Base-by-base conservation (phyloP, 192 early-diverging fungal species). In the Paraglomus occultum region DNA sequence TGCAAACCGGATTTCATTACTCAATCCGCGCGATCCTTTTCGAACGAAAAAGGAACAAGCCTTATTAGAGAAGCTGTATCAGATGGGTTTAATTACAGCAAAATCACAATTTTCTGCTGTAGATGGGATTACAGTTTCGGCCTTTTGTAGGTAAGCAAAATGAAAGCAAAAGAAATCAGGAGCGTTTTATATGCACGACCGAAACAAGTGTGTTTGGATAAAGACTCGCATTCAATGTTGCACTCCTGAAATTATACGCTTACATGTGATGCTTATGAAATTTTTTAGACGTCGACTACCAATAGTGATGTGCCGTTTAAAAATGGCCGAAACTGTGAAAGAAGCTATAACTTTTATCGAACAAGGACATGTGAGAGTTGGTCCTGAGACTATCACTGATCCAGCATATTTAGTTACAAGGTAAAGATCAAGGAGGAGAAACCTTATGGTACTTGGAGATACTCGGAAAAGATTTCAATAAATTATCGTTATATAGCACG, bases 281-380 rank as follows among this genome's bases (percentile, higher is more conserved):
- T 31, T n/a, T n/a, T n/a, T 40, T 46, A 83, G 91, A 52, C 86
- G 94, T 51, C 79, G 95, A 39, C 73, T 97, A 39, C 91, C 94
- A 17, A 89, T 97, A 45, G 89, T 97, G 20, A 92, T 98, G 94
- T 93, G 92, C 51, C 83, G 94, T n/a, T 74, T 95, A 40, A 93
- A 93, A 77, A 98, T 98, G 95, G 87, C 94, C 1, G 91, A 98
- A 81, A 92, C 90, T 46, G 93, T 96, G 51, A 91, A 90, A 50
- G 86, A 94, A 73, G 95, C 94, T 11, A 91, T 92, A 17, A 89
- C 85, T 39, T 91, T 94, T 76, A 87, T 98, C 31, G 93, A 96
- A 80, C 95, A 98, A 73, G 95, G 95, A 31, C 95, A 98, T 82
- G 83, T 98, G 50, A 86, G 95, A 7, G 92, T 98, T 5, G 95